Evolutionary conservation across 495 filamentous ascomycete genomes (phyloP).

Genomic region (Cercophora sp.): DNA sequence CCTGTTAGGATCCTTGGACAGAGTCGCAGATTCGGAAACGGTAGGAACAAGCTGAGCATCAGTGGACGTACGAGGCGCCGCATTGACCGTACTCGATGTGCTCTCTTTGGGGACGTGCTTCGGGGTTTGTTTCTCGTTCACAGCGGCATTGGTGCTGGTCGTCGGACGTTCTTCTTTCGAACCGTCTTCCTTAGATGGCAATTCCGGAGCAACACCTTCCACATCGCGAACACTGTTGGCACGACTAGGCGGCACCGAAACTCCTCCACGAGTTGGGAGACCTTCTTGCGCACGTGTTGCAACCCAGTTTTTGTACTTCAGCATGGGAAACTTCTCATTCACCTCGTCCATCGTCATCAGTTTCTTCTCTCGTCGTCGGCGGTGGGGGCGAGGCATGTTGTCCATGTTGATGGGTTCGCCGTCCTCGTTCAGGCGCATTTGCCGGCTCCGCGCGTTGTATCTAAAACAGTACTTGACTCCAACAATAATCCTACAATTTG

Average conservation of each 20-base stretch:
- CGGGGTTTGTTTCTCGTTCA: slow-evolving; percentile 21
- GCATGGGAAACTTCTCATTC: slow-evolving; percentile 91
- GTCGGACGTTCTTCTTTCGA: slow-evolving; percentile 31
- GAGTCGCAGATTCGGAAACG: slow-evolving; percentile 15
- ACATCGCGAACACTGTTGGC: slow-evolving; percentile 62
- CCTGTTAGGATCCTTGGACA: slow-evolving; percentile 26
- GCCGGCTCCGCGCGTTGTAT: slow-evolving; percentile 91
- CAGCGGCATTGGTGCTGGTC: slow-evolving; percentile 25
- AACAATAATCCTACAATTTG: slow-evolving; percentile 84
- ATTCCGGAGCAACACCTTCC: slow-evolving; percentile 48
- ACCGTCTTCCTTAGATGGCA: slow-evolving; percentile 35
- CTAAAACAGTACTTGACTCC: slow-evolving; percentile 99
- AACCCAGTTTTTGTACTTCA: slow-evolving; percentile 95
- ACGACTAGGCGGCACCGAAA: slow-evolving; percentile 69
- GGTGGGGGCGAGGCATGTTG: slow-evolving; percentile 71
- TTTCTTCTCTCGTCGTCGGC: slow-evolving; percentile 89
- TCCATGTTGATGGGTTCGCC: slow-evolving; percentile 84
- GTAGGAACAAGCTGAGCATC: slow-evolving; percentile 17
- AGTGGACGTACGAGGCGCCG: slow-evolving; percentile 13
- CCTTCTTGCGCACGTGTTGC: slow-evolving; percentile 77
- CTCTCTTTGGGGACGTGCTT: slow-evolving; percentile 30
- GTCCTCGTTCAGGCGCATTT: slow-evolving; percentile 71
- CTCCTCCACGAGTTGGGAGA: slow-evolving; percentile 77
- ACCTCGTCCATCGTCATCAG: slow-evolving; percentile 99
- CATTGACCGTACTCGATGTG: slow-evolving; percentile 26